Evolutionary conservation across 2,329 filamentous ascomycete genomes (phyloP).

Genomic region (Sporothrix mexicana): DNA sequence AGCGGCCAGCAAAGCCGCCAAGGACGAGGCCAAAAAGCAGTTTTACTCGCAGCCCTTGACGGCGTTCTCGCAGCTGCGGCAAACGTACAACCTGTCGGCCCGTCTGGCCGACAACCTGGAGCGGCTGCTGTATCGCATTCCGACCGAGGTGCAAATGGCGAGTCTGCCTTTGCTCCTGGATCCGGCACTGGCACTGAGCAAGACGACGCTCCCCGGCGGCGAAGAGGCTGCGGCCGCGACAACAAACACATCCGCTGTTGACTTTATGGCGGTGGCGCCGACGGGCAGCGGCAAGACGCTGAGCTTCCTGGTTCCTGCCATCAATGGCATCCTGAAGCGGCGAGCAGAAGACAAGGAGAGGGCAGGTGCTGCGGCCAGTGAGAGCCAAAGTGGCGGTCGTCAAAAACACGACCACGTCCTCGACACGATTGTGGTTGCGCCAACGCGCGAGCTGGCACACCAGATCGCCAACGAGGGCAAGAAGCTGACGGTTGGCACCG

Average conservation of each 20-base stretch:
- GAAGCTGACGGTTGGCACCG: slow-evolving; percentile 74
- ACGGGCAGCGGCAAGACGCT: slow-evolving; percentile 97
- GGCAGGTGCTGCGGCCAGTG: slow-evolving; percentile 44
- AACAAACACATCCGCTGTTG: slow-evolving; percentile 54
- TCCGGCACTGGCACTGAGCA: slow-evolving; percentile 56
- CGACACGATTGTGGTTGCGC: slow-evolving; percentile 74
- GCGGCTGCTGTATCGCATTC: slow-evolving; percentile 82
- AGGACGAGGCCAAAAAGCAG: slow-evolving; percentile 61
- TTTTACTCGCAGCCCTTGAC: slow-evolving; percentile 81
- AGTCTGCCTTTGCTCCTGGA: slow-evolving; percentile 78
- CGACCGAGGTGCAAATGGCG: slow-evolving; percentile 92
- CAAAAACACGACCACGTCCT: slow-evolving; percentile 56
- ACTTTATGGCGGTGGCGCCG: slow-evolving; percentile 88
- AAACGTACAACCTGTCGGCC: slow-evolving; percentile 73
- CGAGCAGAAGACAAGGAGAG: slow-evolving; percentile 55
- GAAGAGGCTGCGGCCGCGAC: slow-evolving; percentile 36
- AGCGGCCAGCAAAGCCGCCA: slow-evolving; percentile 47
- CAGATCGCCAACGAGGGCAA: slow-evolving; percentile 86
- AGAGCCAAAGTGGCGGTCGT: slow-evolving; percentile 37
- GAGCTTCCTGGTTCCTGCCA: slow-evolving; percentile 85
- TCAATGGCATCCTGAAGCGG: slow-evolving; percentile 73
- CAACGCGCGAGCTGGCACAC: slow-evolving; percentile 77
- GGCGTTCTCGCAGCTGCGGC: slow-evolving; percentile 74
- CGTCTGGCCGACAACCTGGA: slow-evolving; percentile 78
- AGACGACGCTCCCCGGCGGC: slow-evolving; percentile 38